Evolutionary conservation across 768 basidiomycete genomes (phyloP).

Genomic region (Trametes villosa): DNA sequence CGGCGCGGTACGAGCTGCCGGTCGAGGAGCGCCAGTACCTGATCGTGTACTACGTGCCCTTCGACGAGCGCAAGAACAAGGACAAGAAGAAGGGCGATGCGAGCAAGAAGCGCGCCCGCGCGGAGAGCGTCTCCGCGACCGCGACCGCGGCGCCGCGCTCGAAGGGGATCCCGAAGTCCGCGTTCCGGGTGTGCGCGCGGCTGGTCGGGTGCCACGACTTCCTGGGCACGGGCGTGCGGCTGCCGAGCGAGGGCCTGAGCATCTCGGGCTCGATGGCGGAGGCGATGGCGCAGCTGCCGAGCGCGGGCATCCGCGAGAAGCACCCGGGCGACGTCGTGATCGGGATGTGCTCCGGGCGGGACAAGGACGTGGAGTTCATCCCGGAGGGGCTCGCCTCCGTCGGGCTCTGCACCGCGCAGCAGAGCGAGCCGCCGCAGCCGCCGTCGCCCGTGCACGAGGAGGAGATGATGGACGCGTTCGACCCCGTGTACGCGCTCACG

Average conservation of each 20-base stretch:
- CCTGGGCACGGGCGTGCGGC: constrained; percentile 70
- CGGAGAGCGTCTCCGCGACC: constrained; percentile 30
- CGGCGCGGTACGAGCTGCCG: constrained; percentile 39
- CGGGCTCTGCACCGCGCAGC: constrained; percentile 55
- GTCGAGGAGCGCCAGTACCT: constrained; percentile 67
- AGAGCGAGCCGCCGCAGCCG: constrained; percentile 23
- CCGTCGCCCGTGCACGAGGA: constrained; percentile 41
- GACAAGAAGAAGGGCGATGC: constrained; percentile 37
- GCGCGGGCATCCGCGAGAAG: constrained; percentile 41
- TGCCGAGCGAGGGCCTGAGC: constrained; percentile 72
- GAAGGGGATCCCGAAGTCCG: constrained; percentile 55
- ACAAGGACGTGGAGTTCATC: constrained; percentile 76
- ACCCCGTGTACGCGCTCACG: constrained; percentile 36
- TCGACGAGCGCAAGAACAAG: constrained; percentile 36
- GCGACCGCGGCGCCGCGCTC: constrained; percentile 38
- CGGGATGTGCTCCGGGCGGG: constrained; percentile 63
- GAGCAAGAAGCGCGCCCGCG: constrained; percentile 49
- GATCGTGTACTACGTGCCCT: constrained; percentile 79
- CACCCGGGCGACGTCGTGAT: constrained; percentile 51
- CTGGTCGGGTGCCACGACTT: constrained; percentile 75
- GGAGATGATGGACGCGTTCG: constrained; percentile 42
- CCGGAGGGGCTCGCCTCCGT: constrained; percentile 78
- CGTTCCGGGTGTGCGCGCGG: constrained; percentile 77
- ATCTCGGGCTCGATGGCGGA: constrained; percentile 62
- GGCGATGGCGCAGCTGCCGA: constrained; percentile 38